Evolutionary conservation across 2,329 filamentous ascomycete genomes (phyloP).

Genomic region (Pseudonectria buxi): DNA sequence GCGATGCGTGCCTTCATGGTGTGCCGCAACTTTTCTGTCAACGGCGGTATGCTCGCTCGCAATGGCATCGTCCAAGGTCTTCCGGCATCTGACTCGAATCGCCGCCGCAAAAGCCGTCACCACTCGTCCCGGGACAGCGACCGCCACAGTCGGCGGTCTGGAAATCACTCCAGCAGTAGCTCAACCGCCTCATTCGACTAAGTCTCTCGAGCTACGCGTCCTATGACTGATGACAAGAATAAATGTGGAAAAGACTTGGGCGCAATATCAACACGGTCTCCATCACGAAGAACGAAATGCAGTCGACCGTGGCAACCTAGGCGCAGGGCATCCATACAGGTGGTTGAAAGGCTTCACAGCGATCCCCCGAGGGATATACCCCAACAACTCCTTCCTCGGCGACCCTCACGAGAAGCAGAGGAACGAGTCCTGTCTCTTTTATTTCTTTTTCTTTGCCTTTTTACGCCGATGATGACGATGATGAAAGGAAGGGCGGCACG

Average conservation of each 20-base stretch:
- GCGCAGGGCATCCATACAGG: conserved; percentile 23
- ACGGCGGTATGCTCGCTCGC: conserved; percentile 79
- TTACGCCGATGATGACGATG: conserved; percentile 5
- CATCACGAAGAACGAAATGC: conserved; percentile 8
- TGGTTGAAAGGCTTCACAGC: conserved; percentile 35
- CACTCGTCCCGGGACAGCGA: conserved; percentile 41
- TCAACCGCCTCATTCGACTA: conserved; percentile 55
- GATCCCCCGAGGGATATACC: conserved; percentile 26
- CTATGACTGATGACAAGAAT: conserved; percentile 2
- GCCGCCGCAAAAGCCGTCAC: conserved; percentile 46
- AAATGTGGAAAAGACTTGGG: conserved; percentile 10
- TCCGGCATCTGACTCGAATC: conserved; percentile 46
- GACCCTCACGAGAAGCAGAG: conserved; percentile 17
- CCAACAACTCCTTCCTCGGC: conserved; percentile 16
- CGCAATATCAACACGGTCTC: conserved; percentile 7
- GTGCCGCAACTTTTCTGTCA: conserved; percentile 94
- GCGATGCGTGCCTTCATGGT: conserved; percentile 97
- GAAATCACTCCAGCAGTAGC: conserved; percentile 56
- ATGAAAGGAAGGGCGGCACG: conserved; percentile 3
- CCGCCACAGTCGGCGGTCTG: conserved; percentile 42
- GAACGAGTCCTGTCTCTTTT: conserved; percentile 1
- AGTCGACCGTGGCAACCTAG: conserved; percentile 9
- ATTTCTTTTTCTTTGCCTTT: too few relatives aligned
- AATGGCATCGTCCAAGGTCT: conserved; percentile 63
- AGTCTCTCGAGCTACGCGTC: conserved; percentile 9